Evolutionary conservation across 371 early-diverging fungal species (phyloP), one percentile per base, ranked within the genome.

Genomic region (Blastocladiella emersonii): DNA sequence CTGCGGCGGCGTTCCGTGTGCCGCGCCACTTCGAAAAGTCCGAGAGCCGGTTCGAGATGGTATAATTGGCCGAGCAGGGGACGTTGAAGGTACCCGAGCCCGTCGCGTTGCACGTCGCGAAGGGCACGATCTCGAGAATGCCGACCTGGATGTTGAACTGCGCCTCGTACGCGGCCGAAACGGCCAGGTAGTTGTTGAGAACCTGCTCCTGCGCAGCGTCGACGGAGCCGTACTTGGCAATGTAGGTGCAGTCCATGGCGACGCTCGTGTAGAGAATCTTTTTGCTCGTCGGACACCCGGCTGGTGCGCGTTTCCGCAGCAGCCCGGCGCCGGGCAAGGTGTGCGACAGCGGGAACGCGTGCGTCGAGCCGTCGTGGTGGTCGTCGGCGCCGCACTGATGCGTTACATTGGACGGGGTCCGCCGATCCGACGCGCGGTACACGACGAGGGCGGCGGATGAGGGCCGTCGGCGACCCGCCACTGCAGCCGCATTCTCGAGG

Each of bases 1-100:
- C 65, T 10, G 64, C 65, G 25, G 4, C 30, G 21, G 6, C 13
- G 2, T 65, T 32, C 25, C 17, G 32, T 19, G 21, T 44, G 34
- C 44, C 61, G 15, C 65, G 37, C 65, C 65, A 65, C 3, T 39
- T 21, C 36, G 63, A 63, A 41, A 65, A 65, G 32, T 64, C 65
- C 23, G 44, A 43, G 27, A 65, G 43, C 15, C 65, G 37, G 34
- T 65, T 25, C 34, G 25, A 36, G 21, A 65, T 65, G 25, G 39
- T 36, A 34, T 65, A 65, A 3, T 27, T 7, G 12, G 23, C 23
- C 37, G 56, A n/a, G 53, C 65, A 65, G 35, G 41, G 37, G 30
- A 21, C 25, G 34, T 65, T 65, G 39, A 64, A 65, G 8, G 30
- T 12, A 3, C 10, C n/a, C 5, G 27, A 3, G 12, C 32, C 62